These are phyloP conservation scores for Aspergillus coremiiformis DNA, from an alignment of 495 filamentous ascomycete species.

Conservation along the genomic window DNA sequence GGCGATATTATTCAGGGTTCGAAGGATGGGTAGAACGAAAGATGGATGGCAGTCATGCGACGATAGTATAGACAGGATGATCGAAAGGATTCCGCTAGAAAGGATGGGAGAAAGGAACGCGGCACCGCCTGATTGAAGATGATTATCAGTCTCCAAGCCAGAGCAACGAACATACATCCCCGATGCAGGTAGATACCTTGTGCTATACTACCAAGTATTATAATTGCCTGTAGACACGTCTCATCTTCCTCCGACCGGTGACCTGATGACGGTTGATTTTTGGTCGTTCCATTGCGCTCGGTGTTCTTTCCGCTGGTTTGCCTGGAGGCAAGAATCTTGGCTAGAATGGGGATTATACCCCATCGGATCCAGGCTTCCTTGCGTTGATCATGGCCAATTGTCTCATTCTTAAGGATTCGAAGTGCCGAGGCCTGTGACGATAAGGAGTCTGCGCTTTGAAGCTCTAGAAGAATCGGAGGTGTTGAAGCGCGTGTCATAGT, in stretches of 20 bases:
- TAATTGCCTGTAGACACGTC: constrained; percentile 67
- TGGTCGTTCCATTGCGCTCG: constrained; percentile 28
- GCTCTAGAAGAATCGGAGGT: constrained; percentile 53
- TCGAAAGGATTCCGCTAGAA: constrained; percentile 54
- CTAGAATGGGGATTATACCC: constrained; percentile 63
- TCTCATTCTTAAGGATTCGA: constrained; percentile 72
- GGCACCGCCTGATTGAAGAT: constrained; percentile 57
- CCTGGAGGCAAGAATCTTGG: constrained; percentile 47
- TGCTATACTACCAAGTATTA: constrained; percentile 75
- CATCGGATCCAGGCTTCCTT: constrained; percentile 68
- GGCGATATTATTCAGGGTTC: constrained; percentile 64
- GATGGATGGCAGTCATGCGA: constrained; percentile 55
- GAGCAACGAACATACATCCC: not conserved
- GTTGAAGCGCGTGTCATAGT: constrained; percentile 44
- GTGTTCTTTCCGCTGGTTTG: constrained; percentile 31
- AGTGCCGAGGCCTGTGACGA: constrained; percentile 58
- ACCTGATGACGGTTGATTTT: constrained; percentile 12
- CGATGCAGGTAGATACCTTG: constrained; percentile 52
- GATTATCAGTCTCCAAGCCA: constrained; percentile 11
- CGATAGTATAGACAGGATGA: constrained; percentile 59
- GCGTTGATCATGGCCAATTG: constrained; percentile 79
- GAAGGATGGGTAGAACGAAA: constrained; percentile 64
- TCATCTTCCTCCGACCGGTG: constrained; percentile 48
- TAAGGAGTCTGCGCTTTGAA: constrained; percentile 52
- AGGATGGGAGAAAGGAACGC: constrained; percentile 69